phyloP scores from a whole-genome alignment of 768 basidiomycete genomes.

The Mycena chlorophos region DNA sequence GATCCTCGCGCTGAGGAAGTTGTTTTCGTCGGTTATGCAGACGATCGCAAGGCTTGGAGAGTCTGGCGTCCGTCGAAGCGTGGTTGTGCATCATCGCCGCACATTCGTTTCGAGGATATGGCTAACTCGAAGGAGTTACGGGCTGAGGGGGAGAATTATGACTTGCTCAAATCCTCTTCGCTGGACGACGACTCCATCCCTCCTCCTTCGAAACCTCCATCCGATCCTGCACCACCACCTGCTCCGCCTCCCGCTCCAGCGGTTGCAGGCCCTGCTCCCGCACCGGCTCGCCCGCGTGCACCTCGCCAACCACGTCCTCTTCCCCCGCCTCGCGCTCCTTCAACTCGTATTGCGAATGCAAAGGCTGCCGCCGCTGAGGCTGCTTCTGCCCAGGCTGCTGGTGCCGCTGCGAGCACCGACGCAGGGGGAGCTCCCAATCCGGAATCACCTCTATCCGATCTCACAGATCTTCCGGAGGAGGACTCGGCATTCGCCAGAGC shows the following conservation, averaged over 20 bases:
- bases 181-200: neutral
- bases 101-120: conserved; percentile 20
- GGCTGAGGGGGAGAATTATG: conserved; percentile 14
- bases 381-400: neutral
- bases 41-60: conserved; percentile 6
- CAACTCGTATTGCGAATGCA: neutral
- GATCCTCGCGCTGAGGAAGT: conserved; percentile 11
- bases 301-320: neutral
- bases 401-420: neutral
- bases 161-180: neutral
- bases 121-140: conserved; percentile 5
- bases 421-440: conserved; percentile 5
- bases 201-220: neutral
- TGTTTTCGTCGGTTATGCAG: conserved; percentile 22
- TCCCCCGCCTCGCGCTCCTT: conserved; percentile 4
- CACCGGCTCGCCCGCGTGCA: neutral
- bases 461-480: conserved; percentile 6
- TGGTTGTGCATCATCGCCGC: conserved; percentile 11
- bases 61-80: conserved; percentile 22
- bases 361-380: neutral
- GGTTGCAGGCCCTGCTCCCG: neutral
- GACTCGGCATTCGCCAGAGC: conserved; percentile 3
- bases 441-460: neutral
- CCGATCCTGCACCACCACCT: neutral
- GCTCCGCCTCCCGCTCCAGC: neutral